phyloP scores from a whole-genome alignment of 208 protist species.

The Wallacemonas collosoma region DNA sequence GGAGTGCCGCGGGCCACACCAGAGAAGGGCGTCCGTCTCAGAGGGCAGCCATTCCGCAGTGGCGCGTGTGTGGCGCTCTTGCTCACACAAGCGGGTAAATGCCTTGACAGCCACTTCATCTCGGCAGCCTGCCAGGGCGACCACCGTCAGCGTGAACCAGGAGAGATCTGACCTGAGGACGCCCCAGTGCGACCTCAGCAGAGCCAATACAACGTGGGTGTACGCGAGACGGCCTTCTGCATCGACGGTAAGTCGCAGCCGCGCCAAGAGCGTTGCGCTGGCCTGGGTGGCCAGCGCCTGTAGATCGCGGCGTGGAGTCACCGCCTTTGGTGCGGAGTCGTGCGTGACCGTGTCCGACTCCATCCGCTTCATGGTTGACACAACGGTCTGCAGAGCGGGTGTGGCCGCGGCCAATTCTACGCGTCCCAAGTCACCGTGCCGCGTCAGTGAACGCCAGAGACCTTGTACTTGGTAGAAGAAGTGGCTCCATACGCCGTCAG shows the following conservation, averaged over 20 bases:
- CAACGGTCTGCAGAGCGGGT: background rate
- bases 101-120: background rate
- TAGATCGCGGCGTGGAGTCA: background rate
- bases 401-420: background rate
- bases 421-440: background rate
- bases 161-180: background rate
- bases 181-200: background rate
- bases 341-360: background rate
- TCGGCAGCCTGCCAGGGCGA: background rate
- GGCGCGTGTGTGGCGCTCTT: background rate
- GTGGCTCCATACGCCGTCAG: background rate
- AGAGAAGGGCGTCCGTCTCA: background rate
- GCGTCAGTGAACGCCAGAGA: background rate
- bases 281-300: background rate
- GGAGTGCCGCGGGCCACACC: background rate
- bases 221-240: constrained; percentile 1
- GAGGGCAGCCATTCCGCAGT: background rate
- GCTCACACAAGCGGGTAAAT: background rate
- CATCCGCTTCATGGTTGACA: background rate
- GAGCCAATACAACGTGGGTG: background rate
- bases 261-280: background rate
- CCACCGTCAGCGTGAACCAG: background rate
- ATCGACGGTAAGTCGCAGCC: constrained; percentile 21
- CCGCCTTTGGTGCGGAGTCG: background rate
- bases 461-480: background rate